Evolutionary conservation across 2,329 filamentous ascomycete genomes (phyloP), one percentile per base, ranked within the genome.

Genomic region (Amesomyces nigricolor): DNA sequence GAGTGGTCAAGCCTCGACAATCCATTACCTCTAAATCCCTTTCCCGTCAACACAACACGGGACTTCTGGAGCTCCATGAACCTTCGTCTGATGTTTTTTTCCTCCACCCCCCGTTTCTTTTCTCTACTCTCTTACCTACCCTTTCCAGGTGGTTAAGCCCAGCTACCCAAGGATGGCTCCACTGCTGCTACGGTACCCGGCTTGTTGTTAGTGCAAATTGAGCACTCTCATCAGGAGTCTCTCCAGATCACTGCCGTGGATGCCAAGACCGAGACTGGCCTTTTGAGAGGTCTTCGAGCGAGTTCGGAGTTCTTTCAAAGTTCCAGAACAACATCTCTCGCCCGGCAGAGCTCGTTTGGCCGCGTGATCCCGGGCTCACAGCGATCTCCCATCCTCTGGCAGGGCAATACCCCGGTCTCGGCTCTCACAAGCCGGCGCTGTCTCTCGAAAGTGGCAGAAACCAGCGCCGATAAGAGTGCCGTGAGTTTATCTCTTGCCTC

Each of bases 391-490:
- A 14, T 32, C 11, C 6, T 29, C 42, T 35, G 42, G 47, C 16
- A 35, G 16, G 8, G 19, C 35, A 5, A 46, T 8, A 29, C 45
- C 49, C 48, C 26, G 40, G 54, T 44, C 51, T 51, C 47, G 55
- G 55, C 47, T 43, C 16, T 46, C 29, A 22, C 26, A 47, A 37
- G 48, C 48, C 44, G 30, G 7, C 30, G 32, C 16, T 40, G 38
- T 37, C 56, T 19, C 47, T 43, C 39, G n/a, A 19, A 29, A 26
- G 22, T 26, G 22, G 22, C 22, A 26, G 22, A 26, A 26, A 32
- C 26, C 19, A 47, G 54, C 29, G 9, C 47, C 37, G 53, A 58
- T 56, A 54, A 59, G 54, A 26, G 5, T 17, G 29, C 17, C 39
- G 44, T 19, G 10, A 13, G 17, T 37, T 54, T 51, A 53, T 56